A percentile compares a stretch with the other conserved stretches of the same genome.
Conservation (phyloP, 2,329 filamentous ascomycete genomes). For the Fusarium hostae region DNA sequence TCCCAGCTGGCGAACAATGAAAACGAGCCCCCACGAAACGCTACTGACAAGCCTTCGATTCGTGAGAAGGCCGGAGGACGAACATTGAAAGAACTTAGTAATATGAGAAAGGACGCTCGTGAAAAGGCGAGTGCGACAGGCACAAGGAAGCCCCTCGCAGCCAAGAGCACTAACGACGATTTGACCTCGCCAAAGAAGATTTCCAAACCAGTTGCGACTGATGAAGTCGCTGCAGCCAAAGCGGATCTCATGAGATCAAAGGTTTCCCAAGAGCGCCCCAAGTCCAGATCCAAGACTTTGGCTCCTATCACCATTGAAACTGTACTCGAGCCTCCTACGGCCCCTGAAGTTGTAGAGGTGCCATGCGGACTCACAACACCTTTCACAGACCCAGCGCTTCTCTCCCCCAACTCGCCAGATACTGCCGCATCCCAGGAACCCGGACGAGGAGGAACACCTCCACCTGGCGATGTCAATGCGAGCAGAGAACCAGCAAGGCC, state of each 20-base stretch:
- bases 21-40: constrained; percentile 39
- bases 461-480: constrained; percentile 66
- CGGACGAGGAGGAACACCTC: constrained; percentile 65
- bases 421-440: constrained; percentile 51
- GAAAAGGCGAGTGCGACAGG: constrained; percentile 47
- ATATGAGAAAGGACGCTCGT: constrained; percentile 54
- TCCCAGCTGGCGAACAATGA: constrained; percentile 44
- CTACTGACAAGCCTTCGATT: constrained; percentile 45
- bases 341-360: constrained; percentile 27
- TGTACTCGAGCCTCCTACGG: constrained; percentile 17
- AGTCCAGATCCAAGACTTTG: constrained; percentile 45
- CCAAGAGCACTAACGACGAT: constrained; percentile 70
- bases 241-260: constrained; percentile 48
- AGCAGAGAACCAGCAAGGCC: constrained; percentile 69
- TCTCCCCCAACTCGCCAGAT: constrained; percentile 62
- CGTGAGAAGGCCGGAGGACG: constrained; percentile 53
- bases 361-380: constrained; percentile 40
- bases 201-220: constrained; percentile 47
- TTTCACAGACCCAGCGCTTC: constrained; percentile 54
- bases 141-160: constrained; percentile 61
- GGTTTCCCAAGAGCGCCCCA: constrained; percentile 40
- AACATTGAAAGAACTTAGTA: constrained; percentile 59
- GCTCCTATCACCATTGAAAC: constrained; percentile 38
- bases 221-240: constrained; percentile 56
- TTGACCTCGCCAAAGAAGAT: constrained; percentile 68